Evolutionary conservation across 106 monocot species (phyloP).

Genomic region (Posidonia australis): DNA sequence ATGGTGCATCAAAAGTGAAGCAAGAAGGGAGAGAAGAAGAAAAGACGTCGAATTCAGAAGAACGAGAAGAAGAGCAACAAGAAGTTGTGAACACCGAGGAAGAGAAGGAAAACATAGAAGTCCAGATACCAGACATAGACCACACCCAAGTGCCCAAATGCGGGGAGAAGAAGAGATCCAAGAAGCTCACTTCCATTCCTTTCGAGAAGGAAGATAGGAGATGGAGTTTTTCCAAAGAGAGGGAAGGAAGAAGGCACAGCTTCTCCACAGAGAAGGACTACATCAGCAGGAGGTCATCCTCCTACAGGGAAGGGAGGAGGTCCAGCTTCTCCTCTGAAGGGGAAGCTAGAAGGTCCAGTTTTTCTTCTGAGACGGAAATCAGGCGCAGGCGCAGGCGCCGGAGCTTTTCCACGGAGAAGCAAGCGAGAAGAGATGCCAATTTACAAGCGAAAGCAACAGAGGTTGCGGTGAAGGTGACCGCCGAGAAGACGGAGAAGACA

Average conservation of each 20-base stretch:
- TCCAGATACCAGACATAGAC: background rate
- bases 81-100: slow-evolving; percentile 2
- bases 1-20: slow-evolving; percentile 7
- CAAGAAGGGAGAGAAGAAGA: slow-evolving; percentile 3
- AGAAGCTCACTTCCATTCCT: background rate
- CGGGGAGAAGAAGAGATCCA: background rate
- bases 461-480: background rate
- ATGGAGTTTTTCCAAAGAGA: slow-evolving; percentile 15
- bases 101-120: slow-evolving; percentile 10
- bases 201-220: slow-evolving; percentile 6
- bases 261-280: slow-evolving; percentile 25
- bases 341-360: slow-evolving; percentile 24
- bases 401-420: slow-evolving; percentile 63
- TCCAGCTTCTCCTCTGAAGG: slow-evolving; percentile 14
- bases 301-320: slow-evolving; percentile 21
- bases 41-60: background rate
- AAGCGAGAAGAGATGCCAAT: slow-evolving; percentile 20
- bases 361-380: slow-evolving; percentile 28
- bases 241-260: slow-evolving; percentile 32
- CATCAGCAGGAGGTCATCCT: slow-evolving; percentile 15
- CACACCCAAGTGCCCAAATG: background rate
- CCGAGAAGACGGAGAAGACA: background rate
- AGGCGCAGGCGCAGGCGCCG: slow-evolving; percentile 24
- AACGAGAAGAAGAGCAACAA: background rate
- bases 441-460: background rate